Evolutionary conservation across 208 protist genomes (phyloP).

Genomic region (Trypanosoma avium): DNA sequence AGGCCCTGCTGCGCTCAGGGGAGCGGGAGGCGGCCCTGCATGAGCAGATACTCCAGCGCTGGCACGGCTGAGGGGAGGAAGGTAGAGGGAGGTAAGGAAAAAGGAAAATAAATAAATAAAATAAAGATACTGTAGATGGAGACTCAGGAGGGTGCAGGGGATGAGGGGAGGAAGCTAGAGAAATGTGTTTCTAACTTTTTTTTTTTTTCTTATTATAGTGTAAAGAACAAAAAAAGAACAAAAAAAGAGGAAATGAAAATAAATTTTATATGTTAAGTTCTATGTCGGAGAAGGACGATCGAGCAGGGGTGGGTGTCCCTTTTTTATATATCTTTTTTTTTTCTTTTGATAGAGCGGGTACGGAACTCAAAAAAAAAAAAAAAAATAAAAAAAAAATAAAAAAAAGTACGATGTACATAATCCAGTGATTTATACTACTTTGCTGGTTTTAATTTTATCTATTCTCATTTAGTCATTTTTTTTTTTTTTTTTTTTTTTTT

Average conservation of each 20-base stretch:
- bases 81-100: neutral
- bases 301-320: too few species aligned
- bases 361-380: too few species aligned
- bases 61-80: conserved; percentile 6
- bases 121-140: neutral
- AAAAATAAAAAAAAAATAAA: conserved; percentile 3
- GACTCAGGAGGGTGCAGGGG: too few species aligned
- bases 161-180: neutral
- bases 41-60: conserved; percentile 24
- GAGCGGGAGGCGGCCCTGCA: conserved; percentile 8
- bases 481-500: conserved; percentile 5
- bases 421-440: neutral
- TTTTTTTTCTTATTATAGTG: too few species aligned
- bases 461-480: conserved; percentile 3
- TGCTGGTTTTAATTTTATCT: neutral
- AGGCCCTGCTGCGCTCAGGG: conserved; percentile 13
- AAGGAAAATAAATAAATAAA: neutral
- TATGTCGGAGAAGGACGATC: too few species aligned
- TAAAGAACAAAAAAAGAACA: too few species aligned
- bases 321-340: too few species aligned
- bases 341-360: too few species aligned
- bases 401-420: neutral
- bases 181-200: neutral
- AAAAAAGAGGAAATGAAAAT: too few species aligned
- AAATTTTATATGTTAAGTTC: too few species aligned